Evolutionary conservation across 345 rosid genomes (phyloP).

Genomic region (Fremontodendron californicum): DNA sequence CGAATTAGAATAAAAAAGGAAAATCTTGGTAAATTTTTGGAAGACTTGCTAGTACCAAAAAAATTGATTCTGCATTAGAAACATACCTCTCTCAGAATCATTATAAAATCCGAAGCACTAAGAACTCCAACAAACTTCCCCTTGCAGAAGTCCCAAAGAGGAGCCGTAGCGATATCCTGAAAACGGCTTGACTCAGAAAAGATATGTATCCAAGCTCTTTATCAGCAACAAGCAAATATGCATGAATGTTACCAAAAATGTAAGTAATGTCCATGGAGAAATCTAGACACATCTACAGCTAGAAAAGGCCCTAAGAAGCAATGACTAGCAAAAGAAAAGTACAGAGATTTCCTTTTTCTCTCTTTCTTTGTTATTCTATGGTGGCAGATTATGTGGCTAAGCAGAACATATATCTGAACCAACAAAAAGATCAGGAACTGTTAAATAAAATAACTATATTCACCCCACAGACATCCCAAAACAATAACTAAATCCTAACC

Average conservation of each 20-base stretch:
- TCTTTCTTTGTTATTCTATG: not conserved
- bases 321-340: not conserved
- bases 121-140: constrained; percentile 74
- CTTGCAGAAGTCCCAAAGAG: constrained; percentile 64
- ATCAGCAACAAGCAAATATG: constrained; percentile 21
- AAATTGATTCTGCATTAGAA: not conserved
- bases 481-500: not conserved
- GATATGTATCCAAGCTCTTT: constrained; percentile 23
- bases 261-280: not conserved
- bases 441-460: not conserved
- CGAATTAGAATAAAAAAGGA: not conserved
- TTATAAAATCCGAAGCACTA: constrained; percentile 60
- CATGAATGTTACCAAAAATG: not conserved
- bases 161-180: constrained; percentile 67
- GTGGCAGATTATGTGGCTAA: not conserved
- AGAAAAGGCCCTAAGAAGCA: not conserved
- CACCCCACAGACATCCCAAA: constrained; percentile 1
- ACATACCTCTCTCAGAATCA: constrained; percentile 69
- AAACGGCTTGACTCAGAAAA: constrained; percentile 32
- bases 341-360: not conserved
- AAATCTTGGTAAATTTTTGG: not conserved
- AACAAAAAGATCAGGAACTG: not conserved
- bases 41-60: constrained; percentile 10
- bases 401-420: not conserved
- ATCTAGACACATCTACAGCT: not conserved